A percentile compares a stretch with the other conserved stretches of the same genome.
Evolutionary conservation across 2,329 filamentous ascomycete species (phyloP).

Genomic region (Penicillium sp.): DNA sequence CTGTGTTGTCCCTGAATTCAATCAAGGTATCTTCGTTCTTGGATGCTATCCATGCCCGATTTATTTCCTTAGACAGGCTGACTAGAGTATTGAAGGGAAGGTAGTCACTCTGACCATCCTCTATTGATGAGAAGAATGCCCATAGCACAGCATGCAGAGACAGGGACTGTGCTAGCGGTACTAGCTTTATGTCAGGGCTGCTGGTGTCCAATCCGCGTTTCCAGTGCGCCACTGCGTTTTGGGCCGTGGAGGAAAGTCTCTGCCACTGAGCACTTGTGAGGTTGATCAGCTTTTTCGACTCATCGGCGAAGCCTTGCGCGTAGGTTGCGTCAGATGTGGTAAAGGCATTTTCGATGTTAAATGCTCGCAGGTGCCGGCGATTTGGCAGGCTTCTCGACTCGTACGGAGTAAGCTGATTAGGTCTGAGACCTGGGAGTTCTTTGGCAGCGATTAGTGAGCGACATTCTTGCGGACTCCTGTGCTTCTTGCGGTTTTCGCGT

Average conservation of each 20-base stretch:
- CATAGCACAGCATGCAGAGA: not conserved
- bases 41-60: not conserved
- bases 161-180: not conserved
- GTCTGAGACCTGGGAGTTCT: no score
- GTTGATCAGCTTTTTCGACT: not conserved
- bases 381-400: not conserved
- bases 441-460: no score
- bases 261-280: no score
- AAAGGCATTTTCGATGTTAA: constrained; percentile 4
- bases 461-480: no score
- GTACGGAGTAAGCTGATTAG: not conserved
- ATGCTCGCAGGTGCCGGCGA: not conserved
- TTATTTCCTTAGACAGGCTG: not conserved
- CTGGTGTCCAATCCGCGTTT: no score
- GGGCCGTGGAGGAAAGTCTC: no score
- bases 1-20: not conserved
- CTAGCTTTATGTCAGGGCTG: not conserved
- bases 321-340: not conserved
- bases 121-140: not conserved
- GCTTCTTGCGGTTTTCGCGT: no score
- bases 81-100: not conserved
- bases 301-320: not conserved
- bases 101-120: not conserved
- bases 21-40: not conserved
- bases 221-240: no score